phyloP scores from a whole-genome alignment of 2,329 filamentous ascomycete species.

The Ceratocystis eucalypticola region DNA sequence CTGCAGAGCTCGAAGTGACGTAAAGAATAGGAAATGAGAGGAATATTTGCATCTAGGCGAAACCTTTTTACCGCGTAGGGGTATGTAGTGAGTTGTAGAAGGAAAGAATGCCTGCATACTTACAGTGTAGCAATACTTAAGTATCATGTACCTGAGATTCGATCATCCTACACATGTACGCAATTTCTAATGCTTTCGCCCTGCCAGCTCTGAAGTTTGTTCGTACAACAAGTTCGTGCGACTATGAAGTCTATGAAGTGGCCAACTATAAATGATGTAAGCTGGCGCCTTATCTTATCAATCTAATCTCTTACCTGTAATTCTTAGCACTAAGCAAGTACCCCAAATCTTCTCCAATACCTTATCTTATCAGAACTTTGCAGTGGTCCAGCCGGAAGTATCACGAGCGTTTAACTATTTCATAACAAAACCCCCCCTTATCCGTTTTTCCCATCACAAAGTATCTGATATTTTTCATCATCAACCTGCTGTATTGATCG shows the following conservation, averaged over 20 bases:
- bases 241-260: not conserved
- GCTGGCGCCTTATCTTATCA: constrained; percentile 11
- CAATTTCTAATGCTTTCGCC: no score
- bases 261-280: not conserved
- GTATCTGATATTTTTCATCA: not conserved
- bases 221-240: not conserved
- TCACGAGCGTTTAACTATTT: not conserved
- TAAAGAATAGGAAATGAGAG: no score
- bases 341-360: not conserved
- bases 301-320: not conserved
- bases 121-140: no score
- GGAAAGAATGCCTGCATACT: no score
- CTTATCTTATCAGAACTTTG: not conserved
- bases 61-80: no score
- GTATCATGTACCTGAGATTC: no score
- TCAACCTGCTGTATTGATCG: not conserved
- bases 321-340: not conserved
- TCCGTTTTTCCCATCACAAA: not conserved
- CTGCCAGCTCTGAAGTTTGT: no score
- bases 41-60: no score
- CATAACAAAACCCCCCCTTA: not conserved
- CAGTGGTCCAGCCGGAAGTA: not conserved
- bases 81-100: no score
- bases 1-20: no score
- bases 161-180: no score